These are phyloP conservation scores for Penicillium sp. DNA, from an alignment of 2,329 filamentous ascomycete genomes.

Conservation along the genomic window DNA sequence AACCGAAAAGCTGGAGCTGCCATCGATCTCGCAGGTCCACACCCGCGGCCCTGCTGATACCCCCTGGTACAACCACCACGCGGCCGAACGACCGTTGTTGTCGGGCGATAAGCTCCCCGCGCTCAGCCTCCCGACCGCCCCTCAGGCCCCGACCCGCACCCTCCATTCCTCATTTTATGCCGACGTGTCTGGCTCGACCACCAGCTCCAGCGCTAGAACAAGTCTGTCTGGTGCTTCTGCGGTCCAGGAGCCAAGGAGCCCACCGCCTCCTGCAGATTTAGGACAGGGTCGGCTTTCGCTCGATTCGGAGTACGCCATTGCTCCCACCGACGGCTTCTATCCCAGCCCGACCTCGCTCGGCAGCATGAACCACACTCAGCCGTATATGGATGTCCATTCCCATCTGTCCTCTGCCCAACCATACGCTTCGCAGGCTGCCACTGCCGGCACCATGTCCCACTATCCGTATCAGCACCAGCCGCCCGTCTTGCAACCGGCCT, in stretches of 20 bases:
- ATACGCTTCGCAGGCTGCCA: conserved; percentile 76
- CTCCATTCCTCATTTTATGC: conserved; percentile 60
- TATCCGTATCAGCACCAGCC: conserved; percentile 76
- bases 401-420: conserved; percentile 80
- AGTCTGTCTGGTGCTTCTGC: conserved; percentile 62
- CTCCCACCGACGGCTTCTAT: conserved; percentile 50
- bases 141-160: conserved; percentile 70
- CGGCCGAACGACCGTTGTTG: conserved; percentile 67
- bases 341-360: conserved; percentile 44
- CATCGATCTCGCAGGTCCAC: conserved; percentile 82
- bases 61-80: conserved; percentile 72
- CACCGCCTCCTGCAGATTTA: conserved; percentile 67
- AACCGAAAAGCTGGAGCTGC: conserved; percentile 94
- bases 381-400: conserved; percentile 84
- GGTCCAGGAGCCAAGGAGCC: conserved; percentile 66
- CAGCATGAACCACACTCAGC: conserved; percentile 80
- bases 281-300: conserved; percentile 42
- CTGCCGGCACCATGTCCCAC: conserved; percentile 73
- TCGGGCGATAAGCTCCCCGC: conserved; percentile 77
- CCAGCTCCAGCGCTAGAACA: conserved; percentile 60
- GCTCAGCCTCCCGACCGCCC: conserved; percentile 70
- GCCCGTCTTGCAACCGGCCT: conserved; percentile 74
- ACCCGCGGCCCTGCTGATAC: conserved; percentile 77
- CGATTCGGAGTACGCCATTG: conserved; percentile 45
- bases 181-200: conserved; percentile 54